phyloP scores from a whole-genome alignment of 2,329 filamentous ascomycete species.

The Diaporthe velutina region DNA sequence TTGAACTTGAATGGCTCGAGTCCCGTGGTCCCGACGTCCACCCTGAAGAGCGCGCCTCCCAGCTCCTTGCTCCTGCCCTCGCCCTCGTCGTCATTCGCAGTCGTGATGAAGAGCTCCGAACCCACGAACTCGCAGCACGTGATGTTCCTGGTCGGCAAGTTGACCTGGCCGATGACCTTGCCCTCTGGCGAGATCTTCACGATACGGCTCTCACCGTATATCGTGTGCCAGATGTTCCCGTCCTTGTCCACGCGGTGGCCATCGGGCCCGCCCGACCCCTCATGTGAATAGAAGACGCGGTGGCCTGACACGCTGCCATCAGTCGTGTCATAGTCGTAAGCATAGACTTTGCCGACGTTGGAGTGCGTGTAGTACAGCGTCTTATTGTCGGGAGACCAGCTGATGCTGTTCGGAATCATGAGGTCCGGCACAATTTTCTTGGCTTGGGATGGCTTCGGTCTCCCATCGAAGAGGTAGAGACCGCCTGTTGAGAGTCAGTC shows the following conservation, averaged over 20 bases:
- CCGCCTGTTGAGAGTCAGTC: conserved; percentile 64
- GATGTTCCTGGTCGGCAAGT: conserved; percentile 81
- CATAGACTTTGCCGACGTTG: conserved; percentile 76
- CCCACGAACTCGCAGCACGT: conserved; percentile 88
- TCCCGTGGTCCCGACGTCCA: conserved; percentile 81
- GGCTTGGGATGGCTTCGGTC: conserved; percentile 67
- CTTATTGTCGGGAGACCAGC: conserved; percentile 80
- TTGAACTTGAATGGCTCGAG: conserved; percentile 74
- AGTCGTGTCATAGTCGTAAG: conserved; percentile 78
- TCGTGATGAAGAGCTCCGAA: conserved; percentile 82
- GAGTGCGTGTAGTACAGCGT: conserved; percentile 90
- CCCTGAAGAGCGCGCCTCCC: conserved; percentile 79
- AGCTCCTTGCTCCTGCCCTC: conserved; percentile 73
- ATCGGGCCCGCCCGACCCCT: conserved; percentile 78
- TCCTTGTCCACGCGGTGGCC: conserved; percentile 87
- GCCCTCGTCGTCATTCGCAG: conserved; percentile 74
- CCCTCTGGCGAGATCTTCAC: conserved; percentile 80
- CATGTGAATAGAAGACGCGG: conserved; percentile 80
- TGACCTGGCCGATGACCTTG: conserved; percentile 79
- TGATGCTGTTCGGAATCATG: conserved; percentile 86
- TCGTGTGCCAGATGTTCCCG: conserved; percentile 89
- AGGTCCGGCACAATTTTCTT: conserved; percentile 67
- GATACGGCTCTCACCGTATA: conserved; percentile 84
- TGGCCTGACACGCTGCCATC: conserved; percentile 76
- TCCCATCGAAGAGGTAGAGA: conserved; percentile 77